Percentiles rank a stretch among this genome's conserved stretches.
These are phyloP conservation scores for Geotrichum ghanense DNA, from an alignment of 805 yeast genomes.

Conservation along the genomic window DNA sequence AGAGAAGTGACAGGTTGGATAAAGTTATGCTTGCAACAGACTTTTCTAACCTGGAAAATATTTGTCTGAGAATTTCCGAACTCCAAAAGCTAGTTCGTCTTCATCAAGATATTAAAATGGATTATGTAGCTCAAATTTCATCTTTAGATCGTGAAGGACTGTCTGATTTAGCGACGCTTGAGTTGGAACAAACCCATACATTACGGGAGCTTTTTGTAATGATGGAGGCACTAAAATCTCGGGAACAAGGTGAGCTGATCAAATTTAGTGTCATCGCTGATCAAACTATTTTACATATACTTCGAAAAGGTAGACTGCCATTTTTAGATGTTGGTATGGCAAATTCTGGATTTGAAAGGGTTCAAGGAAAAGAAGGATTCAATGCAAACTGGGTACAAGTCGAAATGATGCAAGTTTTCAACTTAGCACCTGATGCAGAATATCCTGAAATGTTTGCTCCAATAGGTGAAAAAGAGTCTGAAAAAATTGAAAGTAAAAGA, in stretches of 20 bases:
- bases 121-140: neutral
- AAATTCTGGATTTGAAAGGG: constrained; percentile 45
- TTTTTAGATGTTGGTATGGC: constrained; percentile 62
- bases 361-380: constrained; percentile 55
- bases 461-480: constrained; percentile 16
- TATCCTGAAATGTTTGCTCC: constrained; percentile 68
- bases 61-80: constrained; percentile 34
- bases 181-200: constrained; percentile 21
- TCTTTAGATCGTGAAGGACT: neutral
- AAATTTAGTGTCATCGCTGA: constrained; percentile 55
- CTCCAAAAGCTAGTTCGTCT: constrained; percentile 30
- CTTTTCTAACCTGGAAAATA: constrained; percentile 43
- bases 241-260: constrained; percentile 22
- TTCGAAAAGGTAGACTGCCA: constrained; percentile 49
- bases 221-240: constrained; percentile 25
- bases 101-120: constrained; percentile 27
- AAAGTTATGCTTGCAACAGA: constrained; percentile 62
- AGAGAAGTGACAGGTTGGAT: constrained; percentile 46
- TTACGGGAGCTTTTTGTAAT: constrained; percentile 23
- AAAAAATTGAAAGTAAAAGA: neutral
- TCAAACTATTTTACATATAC: constrained; percentile 58
- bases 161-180: constrained; percentile 18
- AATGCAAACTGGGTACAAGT: constrained; percentile 51
- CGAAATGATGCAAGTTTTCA: constrained; percentile 58
- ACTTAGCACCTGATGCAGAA: constrained; percentile 41